Evolutionary conservation across 768 basidiomycete species (phyloP).

Genomic region (Clathrus columnatus): DNA sequence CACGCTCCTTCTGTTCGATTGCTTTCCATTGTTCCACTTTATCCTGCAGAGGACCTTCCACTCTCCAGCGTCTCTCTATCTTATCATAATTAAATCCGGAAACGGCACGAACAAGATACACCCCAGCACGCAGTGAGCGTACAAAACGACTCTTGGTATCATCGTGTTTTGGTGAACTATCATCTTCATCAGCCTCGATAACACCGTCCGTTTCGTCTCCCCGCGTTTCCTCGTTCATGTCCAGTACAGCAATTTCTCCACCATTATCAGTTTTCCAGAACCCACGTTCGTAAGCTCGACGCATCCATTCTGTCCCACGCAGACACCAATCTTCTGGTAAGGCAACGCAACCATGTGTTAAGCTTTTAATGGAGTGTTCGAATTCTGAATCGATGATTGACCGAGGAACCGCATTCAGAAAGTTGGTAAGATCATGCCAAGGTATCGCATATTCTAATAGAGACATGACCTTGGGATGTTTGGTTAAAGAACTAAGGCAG

Average conservation of each 20-base stretch:
- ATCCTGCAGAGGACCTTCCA: slow-evolving; percentile 55
- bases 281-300: slow-evolving; percentile 84
- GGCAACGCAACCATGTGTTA: slow-evolving; percentile 60
- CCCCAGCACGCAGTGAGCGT: slow-evolving; percentile 59
- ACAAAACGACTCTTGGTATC: slow-evolving; percentile 61
- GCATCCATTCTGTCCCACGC: slow-evolving; percentile 94
- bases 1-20: slow-evolving; percentile 56
- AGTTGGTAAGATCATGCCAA: slow-evolving; percentile 66
- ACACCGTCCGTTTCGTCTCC: slow-evolving; percentile 60
- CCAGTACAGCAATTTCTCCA: slow-evolving; percentile 73
- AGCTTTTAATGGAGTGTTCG: slow-evolving; percentile 52
- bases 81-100: slow-evolving; percentile 66
- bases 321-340: slow-evolving; percentile 93
- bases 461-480: slow-evolving; percentile 49
- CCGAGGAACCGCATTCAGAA: slow-evolving; percentile 54
- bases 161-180: slow-evolving; percentile 24
- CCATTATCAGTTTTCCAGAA: slow-evolving; percentile 84
- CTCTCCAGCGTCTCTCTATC: slow-evolving; percentile 49
- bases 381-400: slow-evolving; percentile 31
- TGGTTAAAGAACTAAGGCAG: slow-evolving; percentile 72
- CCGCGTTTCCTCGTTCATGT: slow-evolving; percentile 42
- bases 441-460: slow-evolving; percentile 74
- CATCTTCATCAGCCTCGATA: slow-evolving; percentile 62
- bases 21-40: slow-evolving; percentile 65
- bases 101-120: slow-evolving; percentile 58